phyloP scores from a whole-genome alignment of 2,329 filamentous ascomycete species.

The Pyricularia grisea region DNA sequence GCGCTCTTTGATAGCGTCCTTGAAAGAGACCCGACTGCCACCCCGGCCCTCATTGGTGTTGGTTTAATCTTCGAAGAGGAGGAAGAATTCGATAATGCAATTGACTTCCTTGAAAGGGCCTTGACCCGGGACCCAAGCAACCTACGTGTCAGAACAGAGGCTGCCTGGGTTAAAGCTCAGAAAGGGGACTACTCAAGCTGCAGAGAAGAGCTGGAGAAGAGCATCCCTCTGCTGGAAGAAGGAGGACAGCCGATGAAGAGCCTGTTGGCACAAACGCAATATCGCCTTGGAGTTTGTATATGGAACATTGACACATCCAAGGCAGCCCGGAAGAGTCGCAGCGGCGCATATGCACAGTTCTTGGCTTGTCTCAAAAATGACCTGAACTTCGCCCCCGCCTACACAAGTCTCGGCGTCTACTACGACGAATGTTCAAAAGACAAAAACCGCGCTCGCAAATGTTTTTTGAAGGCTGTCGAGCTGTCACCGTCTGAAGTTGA shows the following conservation, averaged over 20 bases:
- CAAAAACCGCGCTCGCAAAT: conserved; percentile 75
- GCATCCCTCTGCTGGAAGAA: conserved; percentile 54
- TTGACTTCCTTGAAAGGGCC: conserved; percentile 71
- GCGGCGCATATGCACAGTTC: conserved; percentile 76
- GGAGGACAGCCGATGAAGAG: conserved; percentile 51
- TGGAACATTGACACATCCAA: conserved; percentile 76
- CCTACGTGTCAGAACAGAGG: conserved; percentile 71
- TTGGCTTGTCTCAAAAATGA: conserved; percentile 77
- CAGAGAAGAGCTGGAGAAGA: conserved; percentile 59
- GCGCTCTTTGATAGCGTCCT: conserved; percentile 77
- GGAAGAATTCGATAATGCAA: conserved; percentile 74
- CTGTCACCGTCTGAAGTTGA: conserved; percentile 77
- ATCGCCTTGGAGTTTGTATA: conserved; percentile 76
- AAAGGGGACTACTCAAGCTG: conserved; percentile 66
- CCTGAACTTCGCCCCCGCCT: conserved; percentile 79
- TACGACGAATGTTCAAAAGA: conserved; percentile 89
- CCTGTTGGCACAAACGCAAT: conserved; percentile 76
- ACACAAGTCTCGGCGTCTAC: conserved; percentile 82
- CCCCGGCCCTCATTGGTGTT: conserved; percentile 75
- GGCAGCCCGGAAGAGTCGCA: conserved; percentile 67
- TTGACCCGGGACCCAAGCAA: conserved; percentile 64
- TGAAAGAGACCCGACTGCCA: conserved; percentile 64
- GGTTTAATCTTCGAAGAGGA: conserved; percentile 91
- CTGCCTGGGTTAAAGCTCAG: conserved; percentile 85
- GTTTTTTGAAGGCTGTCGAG: conserved; percentile 94